Percentiles rank a stretch among this genome's conserved stretches.
These are phyloP conservation scores for Claviceps sorghi DNA, from an alignment of 2,329 filamentous ascomycete species.

Conservation along the genomic window DNA sequence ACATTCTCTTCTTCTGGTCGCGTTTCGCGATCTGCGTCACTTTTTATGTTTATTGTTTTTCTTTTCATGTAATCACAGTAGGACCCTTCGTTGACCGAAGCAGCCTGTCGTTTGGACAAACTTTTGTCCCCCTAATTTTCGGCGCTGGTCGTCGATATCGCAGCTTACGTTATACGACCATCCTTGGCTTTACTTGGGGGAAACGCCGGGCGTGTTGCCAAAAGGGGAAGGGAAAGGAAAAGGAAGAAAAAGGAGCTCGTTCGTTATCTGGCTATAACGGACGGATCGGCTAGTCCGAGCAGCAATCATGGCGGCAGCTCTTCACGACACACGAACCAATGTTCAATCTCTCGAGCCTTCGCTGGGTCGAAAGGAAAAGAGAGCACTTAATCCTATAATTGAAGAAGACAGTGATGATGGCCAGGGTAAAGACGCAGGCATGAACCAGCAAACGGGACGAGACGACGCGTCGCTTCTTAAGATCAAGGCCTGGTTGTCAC, in stretches of 20 bases:
- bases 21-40: slow-evolving; percentile 5
- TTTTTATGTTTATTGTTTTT: slow-evolving; percentile 9
- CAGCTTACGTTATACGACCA: slow-evolving; percentile 7
- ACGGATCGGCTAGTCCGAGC: slow-evolving; percentile 5
- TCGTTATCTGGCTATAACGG: slow-evolving; percentile 17
- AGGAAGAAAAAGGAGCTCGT: neutral
- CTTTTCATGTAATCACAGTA: slow-evolving; percentile 15
- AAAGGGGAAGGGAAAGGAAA: neutral
- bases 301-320: slow-evolving; percentile 30
- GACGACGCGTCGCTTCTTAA: slow-evolving; percentile 28
- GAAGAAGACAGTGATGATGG: slow-evolving; percentile 36
- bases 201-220: neutral
- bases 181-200: neutral
- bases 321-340: slow-evolving; percentile 11
- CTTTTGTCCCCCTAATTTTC: slow-evolving; percentile 9
- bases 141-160: slow-evolving; percentile 23
- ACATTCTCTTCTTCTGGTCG: slow-evolving; percentile 15
- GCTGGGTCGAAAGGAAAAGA: slow-evolving; percentile 40
- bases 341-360: slow-evolving; percentile 35
- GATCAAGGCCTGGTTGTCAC: slow-evolving; percentile 44
- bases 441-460: slow-evolving; percentile 13
- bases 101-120: slow-evolving; percentile 23
- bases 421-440: slow-evolving; percentile 10
- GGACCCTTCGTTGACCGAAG: slow-evolving; percentile 30
- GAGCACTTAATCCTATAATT: slow-evolving; percentile 50